These are phyloP conservation scores for Colletotrichum graminicola DNA, from an alignment of 2,329 filamentous ascomycete genomes.

Conservation along the genomic window DNA sequence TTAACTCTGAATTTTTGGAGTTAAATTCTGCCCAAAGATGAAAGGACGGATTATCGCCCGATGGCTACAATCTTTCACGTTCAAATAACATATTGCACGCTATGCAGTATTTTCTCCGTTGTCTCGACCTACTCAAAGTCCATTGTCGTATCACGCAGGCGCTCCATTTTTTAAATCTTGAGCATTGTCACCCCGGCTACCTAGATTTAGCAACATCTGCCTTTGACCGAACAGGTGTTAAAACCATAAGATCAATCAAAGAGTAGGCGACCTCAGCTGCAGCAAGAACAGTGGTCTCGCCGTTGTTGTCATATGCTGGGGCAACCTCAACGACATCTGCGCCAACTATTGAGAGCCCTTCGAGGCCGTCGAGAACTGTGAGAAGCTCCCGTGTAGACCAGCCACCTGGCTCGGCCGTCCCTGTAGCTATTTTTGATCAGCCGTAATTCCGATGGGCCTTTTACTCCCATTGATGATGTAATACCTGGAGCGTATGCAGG, in stretches of 20 bases:
- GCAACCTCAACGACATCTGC: constrained; percentile 86
- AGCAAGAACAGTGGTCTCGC: constrained; percentile 79
- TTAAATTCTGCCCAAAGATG: background rate
- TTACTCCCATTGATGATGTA: constrained; percentile 19
- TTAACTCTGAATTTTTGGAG: background rate
- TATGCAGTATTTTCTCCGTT: background rate
- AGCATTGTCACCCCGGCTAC: background rate
- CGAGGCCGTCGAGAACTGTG: constrained; percentile 77
- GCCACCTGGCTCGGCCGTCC: constrained; percentile 83
- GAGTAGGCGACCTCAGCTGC: constrained; percentile 81
- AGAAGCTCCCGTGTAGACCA: constrained; percentile 86
- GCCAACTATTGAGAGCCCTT: constrained; percentile 78
- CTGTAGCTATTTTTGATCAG: constrained; percentile 64
- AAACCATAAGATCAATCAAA: constrained; percentile 74
- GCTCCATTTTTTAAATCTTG: background rate
- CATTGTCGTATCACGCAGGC: background rate
- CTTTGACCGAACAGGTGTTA: constrained; percentile 49
- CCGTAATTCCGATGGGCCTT: background rate
- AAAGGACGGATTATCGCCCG: background rate
- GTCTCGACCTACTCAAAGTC: no score
- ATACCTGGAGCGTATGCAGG: constrained; percentile 72
- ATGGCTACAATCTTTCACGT: background rate
- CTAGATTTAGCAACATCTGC: background rate
- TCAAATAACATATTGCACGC: no score
- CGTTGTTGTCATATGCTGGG: constrained; percentile 80